Evolutionary conservation across 2,329 filamentous ascomycete genomes (phyloP), one percentile per base, ranked within the genome.

Genomic region (Calonectria multiphialidica): DNA sequence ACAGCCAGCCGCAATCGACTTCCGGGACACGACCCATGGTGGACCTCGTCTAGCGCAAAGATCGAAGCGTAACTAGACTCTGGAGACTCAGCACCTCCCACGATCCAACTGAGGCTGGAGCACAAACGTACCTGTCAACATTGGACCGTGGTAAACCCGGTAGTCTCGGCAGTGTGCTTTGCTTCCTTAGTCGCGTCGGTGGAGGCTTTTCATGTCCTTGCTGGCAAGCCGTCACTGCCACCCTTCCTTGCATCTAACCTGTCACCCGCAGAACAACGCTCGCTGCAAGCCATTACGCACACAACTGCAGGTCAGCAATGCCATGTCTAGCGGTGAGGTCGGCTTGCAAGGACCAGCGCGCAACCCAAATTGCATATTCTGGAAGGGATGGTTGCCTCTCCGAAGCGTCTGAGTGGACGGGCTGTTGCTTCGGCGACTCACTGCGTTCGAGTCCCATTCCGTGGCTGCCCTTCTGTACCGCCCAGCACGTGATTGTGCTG

Each of bases 271-370:
- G 53, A 59, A 57, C 53, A 40, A 37, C 53, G 35, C 49, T 53
- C 49, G 30, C 53, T 59, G 53, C 53, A 59, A 59, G 33, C 53
- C 53, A 59, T 59, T 37, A 59, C 53, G 53, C 53, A 59, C 37
- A 33, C 53, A 40, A 59, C 53, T 42, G 53, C 53, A 59, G 40
- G 37, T 59, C 53, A 59, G 53, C 53, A 18, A 25, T n/a, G 53
- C 35, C 35, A 37, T 59, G 33, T 59, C 53, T 59, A 6, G 53
- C 53, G 53, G 53, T 59, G 53, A 59, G 37, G 53, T 37, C 6
- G 40, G 9, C 21, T 40, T 59, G 16, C 53, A 59, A 59, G 53
- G 53, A 25, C 23, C 53, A 40, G 53, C 21, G 12, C 53, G 33
- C 53, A 59, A 40, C 53, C 2, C 53, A 23, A 40, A 23, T 59